Conservation (phyloP, 2,329 filamentous ascomycete genomes). For the Furcasterigmium sp. region DNA sequence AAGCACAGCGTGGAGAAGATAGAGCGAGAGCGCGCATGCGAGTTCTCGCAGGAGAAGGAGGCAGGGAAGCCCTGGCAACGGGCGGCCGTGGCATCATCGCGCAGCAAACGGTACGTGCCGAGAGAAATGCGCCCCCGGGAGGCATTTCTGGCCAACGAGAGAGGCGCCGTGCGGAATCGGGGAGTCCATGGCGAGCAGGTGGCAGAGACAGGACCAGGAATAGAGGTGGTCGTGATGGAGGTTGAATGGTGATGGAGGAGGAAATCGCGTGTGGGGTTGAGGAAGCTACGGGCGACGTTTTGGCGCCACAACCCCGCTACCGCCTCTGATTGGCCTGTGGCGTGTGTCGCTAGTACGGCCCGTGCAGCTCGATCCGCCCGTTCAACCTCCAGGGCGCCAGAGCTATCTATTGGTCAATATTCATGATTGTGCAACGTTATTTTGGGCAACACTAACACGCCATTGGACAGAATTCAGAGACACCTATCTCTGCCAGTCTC, state of each 20-base stretch:
- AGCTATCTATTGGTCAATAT: constrained; percentile 22
- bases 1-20: constrained; percentile 4
- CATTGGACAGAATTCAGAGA: constrained; percentile 18
- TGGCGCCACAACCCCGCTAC: background rate
- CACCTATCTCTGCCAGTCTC: background rate
- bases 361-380: background rate
- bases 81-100: background rate
- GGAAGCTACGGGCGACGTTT: background rate
- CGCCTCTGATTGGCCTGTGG: background rate
- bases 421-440: constrained; percentile 18
- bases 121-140: background rate
- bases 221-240: background rate
- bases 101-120: background rate
- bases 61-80: background rate
- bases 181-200: too few relatives aligned
- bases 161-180: background rate
- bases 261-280: background rate
- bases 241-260: background rate
- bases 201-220: too few relatives aligned
- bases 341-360: background rate
- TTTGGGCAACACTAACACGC: constrained; percentile 13
- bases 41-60: too few relatives aligned
- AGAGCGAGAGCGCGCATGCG: too few relatives aligned
- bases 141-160: background rate
- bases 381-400: background rate